phyloP scores from a whole-genome alignment of 1,284 basidiomycete genomes.

The Volvariella volvacea region DNA sequence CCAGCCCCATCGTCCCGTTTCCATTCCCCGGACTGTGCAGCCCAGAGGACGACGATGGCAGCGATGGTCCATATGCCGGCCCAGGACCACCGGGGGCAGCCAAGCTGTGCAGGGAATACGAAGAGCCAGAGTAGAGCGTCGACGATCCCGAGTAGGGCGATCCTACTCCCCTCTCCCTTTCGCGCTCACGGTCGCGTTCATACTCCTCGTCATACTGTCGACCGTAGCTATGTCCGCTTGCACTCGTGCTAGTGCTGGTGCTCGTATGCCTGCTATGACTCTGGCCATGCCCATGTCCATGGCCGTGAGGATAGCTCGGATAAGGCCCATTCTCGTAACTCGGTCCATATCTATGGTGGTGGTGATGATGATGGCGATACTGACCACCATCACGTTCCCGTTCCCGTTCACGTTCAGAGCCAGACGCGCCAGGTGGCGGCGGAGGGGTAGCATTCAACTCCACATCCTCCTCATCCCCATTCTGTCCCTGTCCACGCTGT shows the following conservation, averaged over 20 bases:
- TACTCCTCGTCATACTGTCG: background rate
- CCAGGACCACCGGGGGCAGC: conserved; percentile 24
- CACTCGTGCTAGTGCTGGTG: too few species aligned
- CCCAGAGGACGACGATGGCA: conserved; percentile 6
- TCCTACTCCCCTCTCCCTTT: too few species aligned
- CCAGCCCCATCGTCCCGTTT: conserved; percentile 7
- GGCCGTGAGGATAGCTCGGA: background rate
- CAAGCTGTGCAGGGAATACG: conserved; percentile 15
- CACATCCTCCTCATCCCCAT: conserved; percentile 5
- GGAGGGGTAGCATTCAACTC: too few species aligned
- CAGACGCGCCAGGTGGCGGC: too few species aligned
- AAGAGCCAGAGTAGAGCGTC: conserved; percentile 13
- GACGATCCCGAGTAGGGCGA: conserved; percentile 10
- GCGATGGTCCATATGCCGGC: conserved; percentile 7
- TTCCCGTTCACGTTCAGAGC: too few species aligned
- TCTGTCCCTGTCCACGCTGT: conserved; percentile 41
- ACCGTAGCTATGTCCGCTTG: too few species aligned
- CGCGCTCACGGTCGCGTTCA: background rate
- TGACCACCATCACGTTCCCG: too few species aligned
- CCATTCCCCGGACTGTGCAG: background rate
- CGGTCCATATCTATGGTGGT: too few species aligned
- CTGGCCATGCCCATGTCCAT: too few species aligned
- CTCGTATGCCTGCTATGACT: too few species aligned
- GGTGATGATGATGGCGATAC: too few species aligned
- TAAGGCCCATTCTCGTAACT: background rate